These are phyloP conservation scores for Rhodotorula sp. DNA, from an alignment of 1,284 basidiomycete genomes.

Conservation along the genomic window DNA sequence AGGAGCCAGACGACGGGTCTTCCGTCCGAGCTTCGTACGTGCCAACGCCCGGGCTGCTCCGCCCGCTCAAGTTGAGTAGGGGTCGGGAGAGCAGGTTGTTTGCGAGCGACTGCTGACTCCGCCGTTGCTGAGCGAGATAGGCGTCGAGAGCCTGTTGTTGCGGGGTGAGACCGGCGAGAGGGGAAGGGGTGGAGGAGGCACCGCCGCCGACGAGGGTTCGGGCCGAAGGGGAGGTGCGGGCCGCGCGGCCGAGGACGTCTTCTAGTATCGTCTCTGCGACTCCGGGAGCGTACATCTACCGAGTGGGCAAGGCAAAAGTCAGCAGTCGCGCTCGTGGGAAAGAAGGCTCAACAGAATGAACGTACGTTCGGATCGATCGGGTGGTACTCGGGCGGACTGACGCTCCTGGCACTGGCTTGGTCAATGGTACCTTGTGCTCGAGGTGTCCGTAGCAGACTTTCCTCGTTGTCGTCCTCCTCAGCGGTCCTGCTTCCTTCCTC, in stretches of 20 bases:
- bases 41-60: background rate
- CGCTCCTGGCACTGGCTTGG: conserved; percentile 8
- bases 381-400: conserved; percentile 41
- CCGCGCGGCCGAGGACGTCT: conserved; percentile 27
- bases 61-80: background rate
- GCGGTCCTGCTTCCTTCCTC: background rate
- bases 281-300: conserved; percentile 41
- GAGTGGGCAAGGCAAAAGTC: background rate
- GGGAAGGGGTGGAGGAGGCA: too few species aligned
- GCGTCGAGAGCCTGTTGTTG: conserved; percentile 13
- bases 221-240: background rate
- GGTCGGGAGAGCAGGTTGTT: background rate
- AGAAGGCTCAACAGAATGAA: background rate
- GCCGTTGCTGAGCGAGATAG: conserved; percentile 7
- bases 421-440: background rate
- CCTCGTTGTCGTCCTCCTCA: background rate
- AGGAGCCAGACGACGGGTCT: background rate
- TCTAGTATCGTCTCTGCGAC: conserved; percentile 42
- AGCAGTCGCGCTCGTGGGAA: too few species aligned
- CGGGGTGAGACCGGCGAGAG: background rate
- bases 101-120: background rate
- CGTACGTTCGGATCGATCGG: conserved; percentile 43
- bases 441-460: too few species aligned
- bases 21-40: conserved; percentile 18
- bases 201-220: background rate